phyloP scores from a whole-genome alignment of 768 basidiomycete species.

The Asterophora lycoperdoides region DNA sequence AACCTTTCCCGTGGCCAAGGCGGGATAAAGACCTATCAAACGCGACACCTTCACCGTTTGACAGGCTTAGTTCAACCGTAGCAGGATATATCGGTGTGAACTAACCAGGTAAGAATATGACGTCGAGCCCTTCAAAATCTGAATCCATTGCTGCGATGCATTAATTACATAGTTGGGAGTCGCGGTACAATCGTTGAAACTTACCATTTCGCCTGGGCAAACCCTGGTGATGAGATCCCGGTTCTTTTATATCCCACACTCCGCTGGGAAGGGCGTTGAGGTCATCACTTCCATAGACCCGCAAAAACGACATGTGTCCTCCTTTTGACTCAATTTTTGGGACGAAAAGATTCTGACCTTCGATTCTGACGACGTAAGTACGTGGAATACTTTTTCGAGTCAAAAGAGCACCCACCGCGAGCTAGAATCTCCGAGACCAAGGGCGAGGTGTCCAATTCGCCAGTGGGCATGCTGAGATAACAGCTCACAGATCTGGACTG shows the following conservation, averaged over 20 bases:
- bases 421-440: constrained; percentile 51
- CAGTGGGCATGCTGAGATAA: constrained; percentile 76
- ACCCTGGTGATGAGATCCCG: constrained; percentile 40
- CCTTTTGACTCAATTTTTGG: constrained; percentile 53
- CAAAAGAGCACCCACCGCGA: constrained; percentile 37
- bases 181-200: too few species aligned
- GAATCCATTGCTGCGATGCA: constrained; percentile 32
- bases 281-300: constrained; percentile 56
- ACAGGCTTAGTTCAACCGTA: not conserved
- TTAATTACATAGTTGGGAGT: not conserved
- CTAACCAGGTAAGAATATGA: constrained; percentile 67
- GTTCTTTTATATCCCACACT: constrained; percentile 76
- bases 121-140: constrained; percentile 43
- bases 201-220: constrained; percentile 48
- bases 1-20: constrained; percentile 80
- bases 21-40: constrained; percentile 68
- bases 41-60: constrained; percentile 50
- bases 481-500: constrained; percentile 55
- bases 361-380: not conserved
- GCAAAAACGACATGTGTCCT: constrained; percentile 62
- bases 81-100: not conserved
- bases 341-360: constrained; percentile 67
- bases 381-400: not conserved
- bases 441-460: constrained; percentile 57
- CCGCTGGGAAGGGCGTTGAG: constrained; percentile 53